Base-by-base conservation (phyloP, 2,329 filamentous ascomycete species). In the Ascochyta clinopodiicola region DNA sequence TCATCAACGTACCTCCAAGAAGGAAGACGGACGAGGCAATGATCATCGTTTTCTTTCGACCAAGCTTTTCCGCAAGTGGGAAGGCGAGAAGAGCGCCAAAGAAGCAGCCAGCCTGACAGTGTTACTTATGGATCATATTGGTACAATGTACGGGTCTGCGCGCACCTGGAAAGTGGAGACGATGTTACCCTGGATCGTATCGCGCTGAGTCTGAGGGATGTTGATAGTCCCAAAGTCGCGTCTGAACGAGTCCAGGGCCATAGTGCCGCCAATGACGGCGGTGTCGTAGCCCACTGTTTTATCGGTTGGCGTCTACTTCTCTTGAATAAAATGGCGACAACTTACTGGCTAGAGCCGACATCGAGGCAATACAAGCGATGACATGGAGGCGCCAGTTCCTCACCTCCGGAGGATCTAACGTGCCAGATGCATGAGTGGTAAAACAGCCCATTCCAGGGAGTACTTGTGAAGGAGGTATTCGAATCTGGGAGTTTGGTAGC, bases 21-120 rank as follows among this genome's bases (percentile, higher is more conserved):
- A 78, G 63, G 62, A 82, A 83, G 13, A 81, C 72, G 5, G 72
- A 52, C 7, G 76, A 73, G 4, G 80, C 79, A 21, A 78, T 61
- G 48, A 84, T 78, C 32, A 84, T 75, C 6, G 79, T 80, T 52
- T 76, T 78, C 57, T 80, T 80, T 7, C 80, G 79, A 15, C 81
- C 81, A 29, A 80, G 75, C 31, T 73, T 75, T 54, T 84, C 81
- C 0, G 80, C 80, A 8, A 83, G 74, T 42, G 78, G 78, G 50
- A 81, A 79, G 3, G 74, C 73, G 43, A 74, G 56, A 4, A 77
- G 65, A n/a, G 74, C 73, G 24, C 75, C 75, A 38, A 77, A 77
- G 62, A 76, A 77, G 44, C 70, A 73, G 22, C 75, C 70, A 25
- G 70, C 67, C 62, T 68, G 38, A 1, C 6, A 34, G 1, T 7